These are phyloP conservation scores for Xylaria nigripes DNA, from an alignment of 495 filamentous ascomycete species.

Conservation along the genomic window DNA sequence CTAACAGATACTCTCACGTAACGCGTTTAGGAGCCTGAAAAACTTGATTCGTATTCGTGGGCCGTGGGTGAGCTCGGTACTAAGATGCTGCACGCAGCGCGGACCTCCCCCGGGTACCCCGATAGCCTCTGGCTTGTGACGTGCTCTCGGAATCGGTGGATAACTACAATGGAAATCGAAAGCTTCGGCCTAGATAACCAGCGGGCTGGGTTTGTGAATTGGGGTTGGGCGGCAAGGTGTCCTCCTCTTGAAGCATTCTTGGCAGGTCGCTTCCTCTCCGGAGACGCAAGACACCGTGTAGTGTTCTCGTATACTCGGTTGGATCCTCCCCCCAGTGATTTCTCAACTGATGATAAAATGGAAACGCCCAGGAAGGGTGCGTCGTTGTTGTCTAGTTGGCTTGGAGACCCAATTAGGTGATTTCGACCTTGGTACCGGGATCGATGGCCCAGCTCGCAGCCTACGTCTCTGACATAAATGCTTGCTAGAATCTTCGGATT, in stretches of 20 bases:
- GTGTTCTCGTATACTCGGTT: constrained; percentile 2
- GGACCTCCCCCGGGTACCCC: constrained; percentile 1
- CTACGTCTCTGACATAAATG: constrained; percentile 1
- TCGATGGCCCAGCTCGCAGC: background rate
- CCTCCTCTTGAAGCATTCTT: background rate
- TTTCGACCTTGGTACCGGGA: constrained; percentile 3
- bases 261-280: constrained; percentile 1
- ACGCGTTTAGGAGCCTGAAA: background rate
- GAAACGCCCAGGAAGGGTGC: constrained; percentile 13
- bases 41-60: background rate
- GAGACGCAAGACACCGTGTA: background rate
- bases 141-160: background rate
- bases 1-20: background rate
- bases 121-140: constrained; percentile 1
- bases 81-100: background rate
- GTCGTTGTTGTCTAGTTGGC: constrained; percentile 1
- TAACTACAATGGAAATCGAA: background rate
- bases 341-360: background rate
- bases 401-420: background rate
- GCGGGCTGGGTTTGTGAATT: background rate
- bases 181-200: background rate
- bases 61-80: background rate
- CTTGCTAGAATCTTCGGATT: constrained; percentile 7
- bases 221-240: constrained; percentile 1
- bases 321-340: constrained; percentile 1